These are phyloP conservation scores for Fusarium lateritium DNA, from an alignment of 2,329 filamentous ascomycete genomes.

Conservation along the genomic window DNA sequence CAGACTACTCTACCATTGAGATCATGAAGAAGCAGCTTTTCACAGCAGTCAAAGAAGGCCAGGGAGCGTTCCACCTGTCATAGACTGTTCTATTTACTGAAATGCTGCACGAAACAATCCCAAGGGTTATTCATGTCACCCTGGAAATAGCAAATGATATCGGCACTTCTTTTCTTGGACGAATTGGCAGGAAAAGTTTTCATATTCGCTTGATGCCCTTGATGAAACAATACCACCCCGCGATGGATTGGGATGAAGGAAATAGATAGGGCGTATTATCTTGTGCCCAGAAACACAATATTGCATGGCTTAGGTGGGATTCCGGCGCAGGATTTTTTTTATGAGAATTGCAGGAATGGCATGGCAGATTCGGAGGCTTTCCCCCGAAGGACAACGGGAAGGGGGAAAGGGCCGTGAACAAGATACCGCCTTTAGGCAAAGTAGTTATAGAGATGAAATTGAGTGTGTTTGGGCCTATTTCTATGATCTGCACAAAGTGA, in stretches of 20 bases:
- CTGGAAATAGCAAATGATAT: conserved; percentile 21
- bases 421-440: conserved; percentile 40
- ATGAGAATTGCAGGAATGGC: conserved; percentile 40
- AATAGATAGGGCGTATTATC: conserved; percentile 46
- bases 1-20: conserved; percentile 88
- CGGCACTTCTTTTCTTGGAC: conserved; percentile 25
- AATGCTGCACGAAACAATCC: conserved; percentile 14
- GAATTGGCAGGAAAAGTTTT: conserved; percentile 38
- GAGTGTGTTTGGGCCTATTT: conserved; percentile 36
- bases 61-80: conserved; percentile 97
- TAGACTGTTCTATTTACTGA: conserved; percentile 58
- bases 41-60: conserved; percentile 92
- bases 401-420: conserved; percentile 27
- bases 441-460: conserved; percentile 50
- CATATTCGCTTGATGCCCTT: conserved; percentile 42
- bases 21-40: conserved; percentile 83
- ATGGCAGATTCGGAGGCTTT: conserved; percentile 33
- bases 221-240: conserved; percentile 44
- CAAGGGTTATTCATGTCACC: neutral
- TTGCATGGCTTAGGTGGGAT: conserved; percentile 47
- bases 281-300: conserved; percentile 36
- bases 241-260: conserved; percentile 43
- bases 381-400: conserved; percentile 16
- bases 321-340: conserved; percentile 44
- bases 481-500: neutral